These are phyloP conservation scores for Hanseniaspora valbyensis DNA, from an alignment of 805 yeast genomes.

Conservation along the genomic window DNA sequence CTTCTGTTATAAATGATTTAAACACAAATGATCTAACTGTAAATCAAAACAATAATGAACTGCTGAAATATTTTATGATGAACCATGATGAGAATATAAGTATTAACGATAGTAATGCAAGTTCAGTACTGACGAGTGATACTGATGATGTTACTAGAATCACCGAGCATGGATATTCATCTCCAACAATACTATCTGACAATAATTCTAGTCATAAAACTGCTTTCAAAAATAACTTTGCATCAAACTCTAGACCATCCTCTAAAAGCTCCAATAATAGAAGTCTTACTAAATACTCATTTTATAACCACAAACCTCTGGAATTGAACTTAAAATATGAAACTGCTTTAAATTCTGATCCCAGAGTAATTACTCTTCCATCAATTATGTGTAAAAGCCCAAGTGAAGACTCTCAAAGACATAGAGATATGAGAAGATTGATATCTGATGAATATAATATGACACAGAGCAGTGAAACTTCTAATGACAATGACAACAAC, in stretches of 20 bases:
- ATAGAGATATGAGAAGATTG: neutral
- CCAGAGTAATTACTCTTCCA: slow-evolving; percentile 7
- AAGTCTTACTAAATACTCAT: neutral
- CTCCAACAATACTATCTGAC: neutral
- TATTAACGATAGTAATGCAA: neutral
- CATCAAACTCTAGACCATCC: neutral
- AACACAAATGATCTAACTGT: neutral
- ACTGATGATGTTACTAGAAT: neutral
- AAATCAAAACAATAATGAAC: too few species aligned
- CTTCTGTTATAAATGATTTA: slow-evolving; percentile 10
- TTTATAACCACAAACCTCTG: neutral
- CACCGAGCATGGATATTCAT: neutral
- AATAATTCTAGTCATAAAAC: neutral
- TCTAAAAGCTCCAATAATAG: neutral
- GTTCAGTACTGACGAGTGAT: neutral
- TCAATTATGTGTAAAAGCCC: slow-evolving; percentile 9
- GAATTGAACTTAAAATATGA: slow-evolving; percentile 2
- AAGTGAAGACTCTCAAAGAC: slow-evolving; percentile 1
- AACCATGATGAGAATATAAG: neutral
- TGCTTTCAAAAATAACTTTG: neutral
- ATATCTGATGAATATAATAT: neutral
- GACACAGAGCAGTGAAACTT: neutral
- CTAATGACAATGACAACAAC: neutral
- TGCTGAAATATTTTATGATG: neutral
- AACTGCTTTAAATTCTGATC: slow-evolving; percentile 1